Conservation (phyloP, 345 rosid species). For the Brassica carinata region DNA sequence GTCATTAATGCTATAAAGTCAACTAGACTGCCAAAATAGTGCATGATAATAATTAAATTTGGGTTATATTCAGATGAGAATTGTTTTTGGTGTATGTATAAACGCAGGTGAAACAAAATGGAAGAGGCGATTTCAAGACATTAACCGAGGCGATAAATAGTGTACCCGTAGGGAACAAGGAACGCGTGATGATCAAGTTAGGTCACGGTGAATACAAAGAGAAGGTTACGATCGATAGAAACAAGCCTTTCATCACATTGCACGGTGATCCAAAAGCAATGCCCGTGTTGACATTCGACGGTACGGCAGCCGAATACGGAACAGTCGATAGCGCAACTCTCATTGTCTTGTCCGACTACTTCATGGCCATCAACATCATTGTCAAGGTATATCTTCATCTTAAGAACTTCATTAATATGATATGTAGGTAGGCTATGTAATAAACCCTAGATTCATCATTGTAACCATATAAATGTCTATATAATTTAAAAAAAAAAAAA, state of each 20-base stretch:
- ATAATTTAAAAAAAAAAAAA: not conserved
- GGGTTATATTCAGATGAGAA: not conserved
- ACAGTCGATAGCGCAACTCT: slow-evolving; percentile 69
- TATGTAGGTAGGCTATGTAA: not conserved
- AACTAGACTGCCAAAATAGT: not conserved
- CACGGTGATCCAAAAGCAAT: slow-evolving; percentile 45
- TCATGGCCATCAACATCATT: slow-evolving; percentile 56
- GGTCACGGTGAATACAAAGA: slow-evolving; percentile 55
- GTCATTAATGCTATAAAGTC: not conserved
- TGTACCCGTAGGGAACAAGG: slow-evolving; percentile 49
- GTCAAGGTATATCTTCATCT: slow-evolving; percentile 42
- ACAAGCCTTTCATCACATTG: slow-evolving; percentile 58
- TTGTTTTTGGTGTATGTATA: not conserved
- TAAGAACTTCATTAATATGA: not conserved
- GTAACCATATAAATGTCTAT: not conserved
- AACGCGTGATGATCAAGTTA: slow-evolving; percentile 54
- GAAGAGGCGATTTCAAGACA: slow-evolving; percentile 52
- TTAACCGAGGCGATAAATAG: slow-evolving; percentile 55
- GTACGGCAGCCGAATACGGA: slow-evolving; percentile 57
- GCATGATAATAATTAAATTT: too few relatives aligned
- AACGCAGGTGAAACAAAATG: slow-evolving; percentile 52
- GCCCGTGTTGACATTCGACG: slow-evolving; percentile 46
- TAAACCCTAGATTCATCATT: not conserved
- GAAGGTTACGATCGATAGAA: slow-evolving; percentile 55
- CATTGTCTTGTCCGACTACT: slow-evolving; percentile 57